Conservation (phyloP, 1,284 basidiomycete species). For the Peniophora sp. region DNA sequence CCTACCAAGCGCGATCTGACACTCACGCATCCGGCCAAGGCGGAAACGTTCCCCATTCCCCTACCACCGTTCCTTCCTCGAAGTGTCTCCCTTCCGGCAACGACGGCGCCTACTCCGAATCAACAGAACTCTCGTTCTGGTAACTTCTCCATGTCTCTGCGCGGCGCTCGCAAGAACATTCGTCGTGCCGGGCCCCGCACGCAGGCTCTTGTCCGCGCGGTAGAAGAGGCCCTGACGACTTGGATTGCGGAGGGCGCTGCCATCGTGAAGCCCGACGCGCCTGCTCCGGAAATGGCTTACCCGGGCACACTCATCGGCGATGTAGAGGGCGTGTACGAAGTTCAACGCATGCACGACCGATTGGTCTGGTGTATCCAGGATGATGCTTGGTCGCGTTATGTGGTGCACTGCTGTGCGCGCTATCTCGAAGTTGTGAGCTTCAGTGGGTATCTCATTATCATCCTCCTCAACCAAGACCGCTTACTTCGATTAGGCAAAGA, state of each 20-base stretch:
- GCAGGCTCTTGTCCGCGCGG: conserved; percentile 50
- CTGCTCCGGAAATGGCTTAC: conserved; percentile 15
- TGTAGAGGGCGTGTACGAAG: conserved; percentile 50
- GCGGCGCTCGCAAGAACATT: conserved; percentile 62
- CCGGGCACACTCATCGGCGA: conserved; percentile 41
- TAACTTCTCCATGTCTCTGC: conserved; percentile 65
- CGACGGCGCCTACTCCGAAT: conserved; percentile 31
- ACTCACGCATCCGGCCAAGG: conserved; percentile 33
- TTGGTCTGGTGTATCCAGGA: conserved; percentile 64
- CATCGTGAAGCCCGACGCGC: conserved; percentile 42
- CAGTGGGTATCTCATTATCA: conserved; percentile 40
- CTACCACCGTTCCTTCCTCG: conserved; percentile 63
- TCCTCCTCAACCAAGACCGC: background rate
- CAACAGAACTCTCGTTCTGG: conserved; percentile 58
- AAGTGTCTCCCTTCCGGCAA: conserved; percentile 41
- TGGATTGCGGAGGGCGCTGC: conserved; percentile 58
- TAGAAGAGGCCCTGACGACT: conserved; percentile 53
- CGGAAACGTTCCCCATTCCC: conserved; percentile 66
- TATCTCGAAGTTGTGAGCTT: conserved; percentile 74
- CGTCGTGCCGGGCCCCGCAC: conserved; percentile 53
- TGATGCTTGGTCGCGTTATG: conserved; percentile 66
- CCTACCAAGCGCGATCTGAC: conserved; percentile 51
- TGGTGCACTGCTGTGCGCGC: conserved; percentile 73
- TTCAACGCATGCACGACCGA: conserved; percentile 54
- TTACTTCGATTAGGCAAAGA: conserved; percentile 52